A percentile compares a stretch with the other conserved stretches of the same genome.
Evolutionary conservation across 2,329 filamentous ascomycete genomes (phyloP).

Genomic region (Aspergillus flavus): DNA sequence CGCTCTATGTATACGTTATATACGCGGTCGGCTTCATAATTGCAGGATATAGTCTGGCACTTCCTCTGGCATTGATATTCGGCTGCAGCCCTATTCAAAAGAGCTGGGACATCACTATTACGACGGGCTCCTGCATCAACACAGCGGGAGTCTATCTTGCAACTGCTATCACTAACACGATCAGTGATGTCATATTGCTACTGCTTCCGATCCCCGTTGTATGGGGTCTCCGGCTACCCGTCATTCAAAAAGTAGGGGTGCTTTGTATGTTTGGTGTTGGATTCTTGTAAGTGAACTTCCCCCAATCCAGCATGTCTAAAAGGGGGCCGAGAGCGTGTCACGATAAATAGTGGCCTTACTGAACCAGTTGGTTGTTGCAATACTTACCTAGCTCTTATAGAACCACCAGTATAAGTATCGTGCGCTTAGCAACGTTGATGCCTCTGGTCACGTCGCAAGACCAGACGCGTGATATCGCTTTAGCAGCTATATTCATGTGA

Average conservation of each 20-base stretch:
- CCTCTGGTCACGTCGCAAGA: constrained; percentile 23
- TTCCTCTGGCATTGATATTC: constrained; percentile 19
- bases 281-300: constrained; percentile 15
- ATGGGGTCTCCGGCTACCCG: constrained; percentile 14
- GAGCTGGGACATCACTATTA: constrained; percentile 20
- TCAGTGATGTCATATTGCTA: constrained; percentile 26
- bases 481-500: constrained; percentile 20
- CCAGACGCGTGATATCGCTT: constrained; percentile 18
- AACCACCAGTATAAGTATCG: constrained; percentile 26
- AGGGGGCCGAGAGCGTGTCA: neutral
- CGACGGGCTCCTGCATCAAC: constrained; percentile 21
- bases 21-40: constrained; percentile 4
- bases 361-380: neutral
- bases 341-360: too few species aligned
- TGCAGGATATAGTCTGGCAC: constrained; percentile 7
- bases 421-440: constrained; percentile 26
- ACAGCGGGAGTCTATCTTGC: constrained; percentile 22
- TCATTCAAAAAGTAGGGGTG: constrained; percentile 21
- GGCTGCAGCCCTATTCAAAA: constrained; percentile 25
- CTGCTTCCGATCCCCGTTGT: constrained; percentile 24
- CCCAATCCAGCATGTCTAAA: neutral
- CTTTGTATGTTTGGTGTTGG: constrained; percentile 22
- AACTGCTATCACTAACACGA: constrained; percentile 25
- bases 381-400: constrained; percentile 8
- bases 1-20: constrained; percentile 11